These are phyloP conservation scores for Geosmithia flava DNA, from an alignment of 2,329 filamentous ascomycete genomes.

Conservation along the genomic window DNA sequence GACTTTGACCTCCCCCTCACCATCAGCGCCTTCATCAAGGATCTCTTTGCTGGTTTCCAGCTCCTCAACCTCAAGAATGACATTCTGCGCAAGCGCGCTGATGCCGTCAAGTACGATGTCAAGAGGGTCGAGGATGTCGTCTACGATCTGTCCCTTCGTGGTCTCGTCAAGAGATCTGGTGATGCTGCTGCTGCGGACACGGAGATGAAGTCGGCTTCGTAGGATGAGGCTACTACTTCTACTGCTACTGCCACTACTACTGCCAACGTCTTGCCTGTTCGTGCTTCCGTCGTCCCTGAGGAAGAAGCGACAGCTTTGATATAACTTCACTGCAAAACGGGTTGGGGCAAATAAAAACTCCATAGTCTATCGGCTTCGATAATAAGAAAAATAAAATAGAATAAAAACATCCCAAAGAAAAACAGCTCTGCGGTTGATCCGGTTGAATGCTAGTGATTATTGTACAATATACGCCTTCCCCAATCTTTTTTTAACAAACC, in stretches of 20 bases:
- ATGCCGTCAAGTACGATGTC: constrained; percentile 92
- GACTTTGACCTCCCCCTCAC: constrained; percentile 77
- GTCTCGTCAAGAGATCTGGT: constrained; percentile 52
- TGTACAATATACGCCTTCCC: too few relatives aligned
- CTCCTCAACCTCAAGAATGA: constrained; percentile 97
- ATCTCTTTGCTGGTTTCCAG: constrained; percentile 92
- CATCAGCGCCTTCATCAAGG: constrained; percentile 88
- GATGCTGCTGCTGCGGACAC: constrained; percentile 17
- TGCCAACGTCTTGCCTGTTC: too few relatives aligned
- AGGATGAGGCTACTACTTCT: neutral
- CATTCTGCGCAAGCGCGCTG: constrained; percentile 71
- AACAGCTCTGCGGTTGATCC: neutral
- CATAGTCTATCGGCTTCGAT: too few relatives aligned
- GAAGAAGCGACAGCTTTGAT: too few relatives aligned
- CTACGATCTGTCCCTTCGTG: constrained; percentile 83
- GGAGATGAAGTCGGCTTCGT: constrained; percentile 22
- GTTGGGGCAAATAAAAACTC: too few relatives aligned
- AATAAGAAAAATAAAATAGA: neutral
- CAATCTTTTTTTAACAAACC: too few relatives aligned
- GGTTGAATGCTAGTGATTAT: too few relatives aligned
- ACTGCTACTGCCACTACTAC: neutral
- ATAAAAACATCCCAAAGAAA: neutral
- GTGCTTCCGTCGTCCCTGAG: too few relatives aligned
- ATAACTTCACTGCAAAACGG: too few relatives aligned
- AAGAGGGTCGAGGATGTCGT: constrained; percentile 98